Percentiles rank a stretch among this genome's conserved stretches.
These are phyloP conservation scores for Puccinia hordei DNA, from an alignment of 1,284 basidiomycete genomes.

Conservation along the genomic window DNA sequence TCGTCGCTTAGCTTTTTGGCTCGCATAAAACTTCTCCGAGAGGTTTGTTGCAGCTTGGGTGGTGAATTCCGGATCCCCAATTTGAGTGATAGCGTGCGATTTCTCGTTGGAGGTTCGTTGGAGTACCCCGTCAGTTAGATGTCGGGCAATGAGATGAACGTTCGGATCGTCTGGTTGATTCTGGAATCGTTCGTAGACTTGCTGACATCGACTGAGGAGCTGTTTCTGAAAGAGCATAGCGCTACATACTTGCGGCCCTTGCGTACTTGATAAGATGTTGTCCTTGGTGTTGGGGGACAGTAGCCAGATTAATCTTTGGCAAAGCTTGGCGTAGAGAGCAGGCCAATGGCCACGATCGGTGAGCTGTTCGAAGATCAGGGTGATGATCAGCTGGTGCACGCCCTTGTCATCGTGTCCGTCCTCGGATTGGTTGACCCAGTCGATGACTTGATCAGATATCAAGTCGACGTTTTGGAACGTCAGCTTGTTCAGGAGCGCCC, in stretches of 20 bases:
- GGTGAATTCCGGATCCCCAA: slow-evolving; percentile 56
- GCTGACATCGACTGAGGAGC: slow-evolving; percentile 85
- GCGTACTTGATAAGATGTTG: slow-evolving; percentile 72
- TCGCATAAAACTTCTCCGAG: slow-evolving; percentile 94
- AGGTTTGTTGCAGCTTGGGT: slow-evolving; percentile 64
- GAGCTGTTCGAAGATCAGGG: slow-evolving; percentile 93
- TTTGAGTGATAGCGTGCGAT: slow-evolving; percentile 62
- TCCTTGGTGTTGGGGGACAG: slow-evolving; percentile 84
- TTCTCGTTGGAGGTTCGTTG: slow-evolving; percentile 61
- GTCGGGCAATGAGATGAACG: no score
- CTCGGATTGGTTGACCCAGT: slow-evolving; percentile 92
- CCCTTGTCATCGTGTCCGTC: slow-evolving; percentile 89
- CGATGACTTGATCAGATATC: slow-evolving; percentile 87
- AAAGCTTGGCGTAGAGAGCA: slow-evolving; percentile 93
- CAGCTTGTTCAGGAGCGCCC: slow-evolving; percentile 88
- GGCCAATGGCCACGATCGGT: slow-evolving; percentile 95
- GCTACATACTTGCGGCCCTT: slow-evolving; percentile 80
- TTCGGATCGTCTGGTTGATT: slow-evolving; percentile 66
- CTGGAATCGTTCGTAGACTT: slow-evolving; percentile 78
- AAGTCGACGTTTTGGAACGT: slow-evolving; percentile 96
- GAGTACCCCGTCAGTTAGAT: slow-evolving; percentile 65
- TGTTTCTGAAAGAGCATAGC: slow-evolving; percentile 86
- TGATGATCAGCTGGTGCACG: slow-evolving; percentile 77
- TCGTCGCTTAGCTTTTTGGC: slow-evolving; percentile 93
- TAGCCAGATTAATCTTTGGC: slow-evolving; percentile 87